These are phyloP conservation scores for Fonsecaea pedrosoi DNA, from an alignment of 2,329 filamentous ascomycete species.

Conservation along the genomic window DNA sequence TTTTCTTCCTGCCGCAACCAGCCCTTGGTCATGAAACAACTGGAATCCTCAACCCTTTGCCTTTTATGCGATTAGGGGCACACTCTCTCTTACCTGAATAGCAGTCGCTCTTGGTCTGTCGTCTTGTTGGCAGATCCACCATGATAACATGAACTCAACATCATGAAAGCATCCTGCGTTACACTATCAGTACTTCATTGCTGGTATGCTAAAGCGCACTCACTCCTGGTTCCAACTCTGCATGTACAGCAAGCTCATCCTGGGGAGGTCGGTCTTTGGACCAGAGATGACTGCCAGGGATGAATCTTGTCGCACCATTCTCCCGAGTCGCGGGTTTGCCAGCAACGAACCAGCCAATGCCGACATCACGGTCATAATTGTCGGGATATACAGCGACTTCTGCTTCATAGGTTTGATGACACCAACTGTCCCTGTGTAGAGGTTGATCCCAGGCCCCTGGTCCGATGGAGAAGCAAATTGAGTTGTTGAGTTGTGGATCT, in stretches of 20 bases:
- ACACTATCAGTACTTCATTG: not conserved
- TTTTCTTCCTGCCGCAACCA: conserved; percentile 39
- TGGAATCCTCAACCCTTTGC: not conserved
- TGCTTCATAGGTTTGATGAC: conserved; percentile 43
- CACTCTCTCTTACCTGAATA: conserved; percentile 32
- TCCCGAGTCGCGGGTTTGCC: conserved; percentile 38
- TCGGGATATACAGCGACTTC: conserved; percentile 27
- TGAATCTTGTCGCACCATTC: conserved; percentile 45
- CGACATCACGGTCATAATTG: conserved; percentile 35
- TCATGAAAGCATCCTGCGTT: conserved; percentile 46
- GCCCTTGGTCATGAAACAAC: conserved; percentile 40
- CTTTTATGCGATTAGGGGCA: too few species aligned
- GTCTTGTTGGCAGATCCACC: conserved; percentile 45
- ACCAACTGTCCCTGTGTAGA: conserved; percentile 49
- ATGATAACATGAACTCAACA: conserved; percentile 47
- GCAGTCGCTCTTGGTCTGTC: conserved; percentile 36
- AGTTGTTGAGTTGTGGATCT: conserved; percentile 39
- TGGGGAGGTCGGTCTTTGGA: conserved; percentile 27
- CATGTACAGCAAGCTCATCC: conserved; percentile 36
- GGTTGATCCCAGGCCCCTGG: conserved; percentile 45
- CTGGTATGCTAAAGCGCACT: conserved; percentile 2
- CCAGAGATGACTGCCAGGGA: conserved; percentile 43
- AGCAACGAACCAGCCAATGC: conserved; percentile 41
- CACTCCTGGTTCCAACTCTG: conserved; percentile 45
- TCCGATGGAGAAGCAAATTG: conserved; percentile 44